Conservation (phyloP, 352 stramenopile species). For the Pythium brachiatum region DNA sequence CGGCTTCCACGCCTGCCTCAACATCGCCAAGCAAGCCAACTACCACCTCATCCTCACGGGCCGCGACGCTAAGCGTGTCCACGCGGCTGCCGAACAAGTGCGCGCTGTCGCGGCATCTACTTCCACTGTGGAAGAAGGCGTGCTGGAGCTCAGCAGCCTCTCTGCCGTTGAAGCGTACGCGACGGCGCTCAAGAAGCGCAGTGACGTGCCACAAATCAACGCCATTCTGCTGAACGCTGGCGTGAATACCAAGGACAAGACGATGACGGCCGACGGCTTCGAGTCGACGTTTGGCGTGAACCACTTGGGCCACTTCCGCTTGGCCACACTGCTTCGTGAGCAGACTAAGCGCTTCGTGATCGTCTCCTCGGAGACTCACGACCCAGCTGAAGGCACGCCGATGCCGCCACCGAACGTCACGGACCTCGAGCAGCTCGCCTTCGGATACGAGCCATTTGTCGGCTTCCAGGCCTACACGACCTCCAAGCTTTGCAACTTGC, state of each 20-base stretch:
- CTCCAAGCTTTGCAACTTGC: constrained; percentile 34
- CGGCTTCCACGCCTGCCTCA: constrained; percentile 31
- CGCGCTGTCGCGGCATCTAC: constrained; percentile 14
- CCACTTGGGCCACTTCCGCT: constrained; percentile 43
- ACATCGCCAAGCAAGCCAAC: constrained; percentile 29
- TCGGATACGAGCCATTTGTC: constrained; percentile 32
- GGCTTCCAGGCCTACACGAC: constrained; percentile 25
- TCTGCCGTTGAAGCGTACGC: constrained; percentile 27
- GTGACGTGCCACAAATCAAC: constrained; percentile 26
- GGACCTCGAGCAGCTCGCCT: constrained; percentile 24
- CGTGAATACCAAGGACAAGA: constrained; percentile 19
- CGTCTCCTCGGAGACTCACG: constrained; percentile 28
- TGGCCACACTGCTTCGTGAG: constrained; percentile 28
- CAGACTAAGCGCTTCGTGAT: constrained; percentile 27
- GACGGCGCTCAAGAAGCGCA: constrained; percentile 12
- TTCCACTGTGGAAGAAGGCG: constrained; percentile 21
- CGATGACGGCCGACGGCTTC: constrained; percentile 32
- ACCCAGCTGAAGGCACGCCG: constrained; percentile 28
- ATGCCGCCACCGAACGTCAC: constrained; percentile 19
- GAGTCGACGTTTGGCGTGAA: constrained; percentile 42
- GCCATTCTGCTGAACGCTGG: constrained; percentile 45
- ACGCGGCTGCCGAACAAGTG: constrained; percentile 24
- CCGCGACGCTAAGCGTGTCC: constrained; percentile 27
- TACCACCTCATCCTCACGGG: constrained; percentile 35
- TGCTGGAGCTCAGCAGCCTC: constrained; percentile 38